These are phyloP conservation scores for Auricularia sp. DNA, from an alignment of 768 basidiomycete genomes.

Conservation along the genomic window DNA sequence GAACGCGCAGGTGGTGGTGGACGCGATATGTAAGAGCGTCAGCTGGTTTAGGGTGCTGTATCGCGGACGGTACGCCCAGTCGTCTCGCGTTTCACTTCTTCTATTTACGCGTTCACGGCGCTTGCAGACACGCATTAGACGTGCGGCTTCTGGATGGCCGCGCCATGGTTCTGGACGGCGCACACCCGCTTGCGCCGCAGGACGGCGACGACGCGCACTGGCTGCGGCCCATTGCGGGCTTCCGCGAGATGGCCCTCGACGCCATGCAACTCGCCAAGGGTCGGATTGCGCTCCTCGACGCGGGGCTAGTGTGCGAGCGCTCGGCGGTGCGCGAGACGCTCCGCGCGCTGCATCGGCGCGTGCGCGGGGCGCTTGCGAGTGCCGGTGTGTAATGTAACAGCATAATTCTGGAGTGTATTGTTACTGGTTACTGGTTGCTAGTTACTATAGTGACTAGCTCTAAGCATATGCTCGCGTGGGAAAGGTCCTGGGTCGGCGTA, in stretches of 20 bases:
- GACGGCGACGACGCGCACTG: background rate
- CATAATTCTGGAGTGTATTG: too few relatives aligned
- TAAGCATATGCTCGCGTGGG: too few relatives aligned
- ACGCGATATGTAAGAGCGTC: conserved; percentile 67
- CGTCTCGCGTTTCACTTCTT: background rate
- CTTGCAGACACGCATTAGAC: conserved; percentile 61
- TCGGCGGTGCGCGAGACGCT: conserved; percentile 10
- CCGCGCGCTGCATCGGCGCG: conserved; percentile 10
- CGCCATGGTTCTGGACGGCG: conserved; percentile 65
- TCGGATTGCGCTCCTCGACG: conserved; percentile 41
- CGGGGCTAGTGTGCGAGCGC: conserved; percentile 52
- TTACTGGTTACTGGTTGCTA: too few relatives aligned
- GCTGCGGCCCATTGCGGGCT: conserved; percentile 51
- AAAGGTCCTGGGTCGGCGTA: too few relatives aligned
- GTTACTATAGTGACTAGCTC: too few relatives aligned
- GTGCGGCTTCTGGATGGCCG: conserved; percentile 64
- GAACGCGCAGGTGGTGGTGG: conserved; percentile 23
- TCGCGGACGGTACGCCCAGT: conserved; percentile 42
- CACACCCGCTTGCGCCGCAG: conserved; percentile 24
- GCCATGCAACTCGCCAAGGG: conserved; percentile 25
- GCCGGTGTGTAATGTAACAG: background rate
- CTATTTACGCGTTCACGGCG: background rate
- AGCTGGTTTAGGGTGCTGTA: conserved; percentile 77
- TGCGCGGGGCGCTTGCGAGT: background rate
- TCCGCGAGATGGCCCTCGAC: conserved; percentile 38